Evolutionary conservation across 1,139 yeast genomes (phyloP).

Genomic region (Lodderomyces beijingensis): DNA sequence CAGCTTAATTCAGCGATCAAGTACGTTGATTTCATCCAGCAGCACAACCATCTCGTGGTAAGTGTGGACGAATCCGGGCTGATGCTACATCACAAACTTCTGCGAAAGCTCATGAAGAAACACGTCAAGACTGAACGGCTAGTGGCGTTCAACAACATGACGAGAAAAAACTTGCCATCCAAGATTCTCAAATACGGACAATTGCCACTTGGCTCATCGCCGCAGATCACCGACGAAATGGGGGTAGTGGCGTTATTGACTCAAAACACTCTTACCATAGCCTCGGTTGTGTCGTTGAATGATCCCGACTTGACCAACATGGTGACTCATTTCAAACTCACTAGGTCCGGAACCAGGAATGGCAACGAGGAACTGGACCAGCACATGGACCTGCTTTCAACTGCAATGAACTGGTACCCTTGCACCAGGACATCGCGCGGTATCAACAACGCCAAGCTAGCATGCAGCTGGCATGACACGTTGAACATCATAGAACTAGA

Average conservation of each 20-base stretch:
- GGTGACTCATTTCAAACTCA: conserved; percentile 46
- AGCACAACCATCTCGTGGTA: conserved; percentile 53
- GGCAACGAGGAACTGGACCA: conserved; percentile 14
- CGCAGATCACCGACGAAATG: conserved; percentile 49
- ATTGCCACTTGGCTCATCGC: conserved; percentile 52
- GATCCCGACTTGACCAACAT: conserved; percentile 21
- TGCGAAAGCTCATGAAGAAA: conserved; percentile 49
- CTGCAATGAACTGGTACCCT: conserved; percentile 52
- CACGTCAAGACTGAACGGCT: conserved; percentile 48
- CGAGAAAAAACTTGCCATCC: conserved; percentile 12
- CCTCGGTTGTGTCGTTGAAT: conserved; percentile 52
- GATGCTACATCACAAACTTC: conserved; percentile 56
- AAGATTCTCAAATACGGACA: conserved; percentile 30
- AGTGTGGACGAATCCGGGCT: conserved; percentile 60
- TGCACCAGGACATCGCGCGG: conserved; percentile 17
- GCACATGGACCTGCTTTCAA: conserved; percentile 33
- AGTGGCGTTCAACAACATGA: conserved; percentile 45
- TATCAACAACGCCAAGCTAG: conserved; percentile 48
- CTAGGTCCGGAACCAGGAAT: background rate
- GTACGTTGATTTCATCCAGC: conserved; percentile 51
- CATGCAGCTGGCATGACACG: conserved; percentile 63
- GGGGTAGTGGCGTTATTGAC: conserved; percentile 65
- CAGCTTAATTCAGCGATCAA: conserved; percentile 40
- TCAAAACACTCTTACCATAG: conserved; percentile 43
- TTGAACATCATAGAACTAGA: conserved; percentile 53